Evolutionary conservation across 73 alveolate genomes (phyloP), one percentile per base, ranked within the genome.

Genomic region (Tetrahymena elliotti): DNA sequence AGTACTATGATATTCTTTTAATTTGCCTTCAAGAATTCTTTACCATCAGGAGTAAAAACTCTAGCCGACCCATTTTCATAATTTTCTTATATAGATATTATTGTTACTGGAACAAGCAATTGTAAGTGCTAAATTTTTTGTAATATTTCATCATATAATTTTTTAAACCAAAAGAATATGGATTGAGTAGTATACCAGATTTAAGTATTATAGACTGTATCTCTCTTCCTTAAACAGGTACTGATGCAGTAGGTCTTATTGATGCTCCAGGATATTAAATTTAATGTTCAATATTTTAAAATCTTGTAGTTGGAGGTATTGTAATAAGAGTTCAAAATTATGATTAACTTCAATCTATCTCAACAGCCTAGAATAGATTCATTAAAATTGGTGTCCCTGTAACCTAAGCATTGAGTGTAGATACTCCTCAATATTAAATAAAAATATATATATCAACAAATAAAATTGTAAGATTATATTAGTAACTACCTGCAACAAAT

Each of bases 41-140:
- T 88, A 24, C 92, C 96, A 31, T 94, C 96, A 35, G 96, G 96
- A 34, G 96, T 94, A 6, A 94, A 94, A 35, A 94, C 68, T 88
- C 53, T 94, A 38, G 39, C 37, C 18, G 96, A 94, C 84, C 96
- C 96, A 16, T 94, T 83, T 84, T 92, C 93, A 22, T 52, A 94
- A 11, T 94, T 84, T 84, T 68, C 96, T 84, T 38, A 38, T 13
- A 94, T 94, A 0, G 96, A 94, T 84, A 93, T 94, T 18, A 33
- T 35, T 47, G 83, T 88, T 34, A 94, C 40, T 40, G 40, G 35
- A 68, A 41, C 83, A 13, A 83, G 38, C 40, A 92, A 84, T 27
- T 31, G 93, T 39, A 84, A 52, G 27, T 41, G 5, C 83, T 94
- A 39, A 93, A 27, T 2, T 40, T 27, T 88, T 94, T 83, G 84